Conservation (phyloP, 495 filamentous ascomycete genomes). For the Aspergillus ostianus region DNA sequence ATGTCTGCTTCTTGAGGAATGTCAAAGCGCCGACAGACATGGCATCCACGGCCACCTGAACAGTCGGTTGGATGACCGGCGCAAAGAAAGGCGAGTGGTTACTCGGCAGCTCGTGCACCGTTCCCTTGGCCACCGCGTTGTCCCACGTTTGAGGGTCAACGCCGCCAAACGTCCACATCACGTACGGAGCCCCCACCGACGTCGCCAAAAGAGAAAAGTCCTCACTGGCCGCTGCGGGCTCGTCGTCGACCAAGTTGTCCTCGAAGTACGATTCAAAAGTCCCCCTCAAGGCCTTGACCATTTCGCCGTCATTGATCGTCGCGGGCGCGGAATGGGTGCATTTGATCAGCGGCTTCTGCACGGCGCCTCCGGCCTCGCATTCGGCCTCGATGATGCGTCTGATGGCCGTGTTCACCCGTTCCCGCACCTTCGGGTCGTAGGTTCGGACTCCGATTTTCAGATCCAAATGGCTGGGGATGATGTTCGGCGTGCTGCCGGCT, state of each 20-base stretch:
- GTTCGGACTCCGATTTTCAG: constrained; percentile 52
- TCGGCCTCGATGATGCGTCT: constrained; percentile 55
- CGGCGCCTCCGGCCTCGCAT: constrained; percentile 41
- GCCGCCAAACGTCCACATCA: constrained; percentile 59
- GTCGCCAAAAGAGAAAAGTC: constrained; percentile 58
- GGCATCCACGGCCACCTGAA: constrained; percentile 54
- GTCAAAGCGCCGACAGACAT: constrained; percentile 54
- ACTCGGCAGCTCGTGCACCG: constrained; percentile 39
- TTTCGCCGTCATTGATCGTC: constrained; percentile 50
- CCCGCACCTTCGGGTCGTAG: constrained; percentile 35
- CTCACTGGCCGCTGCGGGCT: constrained; percentile 43
- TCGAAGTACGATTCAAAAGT: constrained; percentile 47
- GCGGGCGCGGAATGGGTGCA: constrained; percentile 41
- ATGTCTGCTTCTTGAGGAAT: constrained; percentile 25
- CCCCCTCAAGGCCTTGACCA: constrained; percentile 36
- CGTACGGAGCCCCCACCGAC: constrained; percentile 48
- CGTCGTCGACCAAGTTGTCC: constrained; percentile 24
- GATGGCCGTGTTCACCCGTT: constrained; percentile 43
- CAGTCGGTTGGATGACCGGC: constrained; percentile 59
- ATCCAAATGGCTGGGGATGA: constrained; percentile 49
- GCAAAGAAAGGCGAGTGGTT: constrained; percentile 64
- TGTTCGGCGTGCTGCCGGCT: constrained; percentile 52
- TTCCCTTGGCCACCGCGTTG: constrained; percentile 44
- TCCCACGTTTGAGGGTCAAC: constrained; percentile 47
- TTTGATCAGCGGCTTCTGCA: constrained; percentile 38